Evolutionary conservation across 257 asterid genomes (phyloP).

Genomic region (Vinca minor): DNA sequence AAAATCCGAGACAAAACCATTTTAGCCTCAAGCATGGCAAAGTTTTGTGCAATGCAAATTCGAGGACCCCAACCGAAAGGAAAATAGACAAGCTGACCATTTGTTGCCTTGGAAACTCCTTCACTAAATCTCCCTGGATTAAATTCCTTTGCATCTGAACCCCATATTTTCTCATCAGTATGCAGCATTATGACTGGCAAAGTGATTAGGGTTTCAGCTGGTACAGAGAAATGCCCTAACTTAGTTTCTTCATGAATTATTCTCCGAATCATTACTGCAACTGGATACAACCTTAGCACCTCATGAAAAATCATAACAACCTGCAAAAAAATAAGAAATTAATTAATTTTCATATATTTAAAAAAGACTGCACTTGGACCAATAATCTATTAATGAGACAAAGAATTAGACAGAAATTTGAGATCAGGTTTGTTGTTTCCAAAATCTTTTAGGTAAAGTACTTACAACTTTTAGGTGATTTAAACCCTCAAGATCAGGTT

Average conservation of each 20-base stretch:
- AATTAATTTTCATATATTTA: too few species aligned
- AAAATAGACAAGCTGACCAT: not conserved
- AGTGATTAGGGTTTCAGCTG: conserved; percentile 13
- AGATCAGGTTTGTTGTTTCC: conserved; percentile 7
- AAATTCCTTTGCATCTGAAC: conserved; percentile 23
- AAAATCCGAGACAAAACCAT: conserved; percentile 7
- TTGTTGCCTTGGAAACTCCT: conserved; percentile 20
- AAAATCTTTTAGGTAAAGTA: too few species aligned
- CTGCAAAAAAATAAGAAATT: too few species aligned
- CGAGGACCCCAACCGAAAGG: conserved; percentile 1
- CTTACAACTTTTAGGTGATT: conserved; percentile 17
- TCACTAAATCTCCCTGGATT: conserved; percentile 26
- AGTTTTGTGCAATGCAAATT: conserved; percentile 5
- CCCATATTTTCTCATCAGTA: conserved; percentile 26
- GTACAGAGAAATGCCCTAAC: conserved; percentile 16
- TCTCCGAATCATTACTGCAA: conserved; percentile 5
- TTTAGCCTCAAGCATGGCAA: conserved; percentile 14
- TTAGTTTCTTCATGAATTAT: conserved; percentile 11
- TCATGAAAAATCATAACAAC: conserved; percentile 25
- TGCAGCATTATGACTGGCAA: conserved; percentile 17
- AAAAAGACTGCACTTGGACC: too few species aligned
- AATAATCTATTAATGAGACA: too few species aligned
- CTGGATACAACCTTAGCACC: conserved; percentile 24
- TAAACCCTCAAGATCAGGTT: conserved; percentile 13
- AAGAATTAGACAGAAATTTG: not conserved